Percentiles rank a stretch among this genome's conserved stretches.
phyloP scores from a whole-genome alignment of 176 grass and related monocot species.

The Rhynchospora breviuscula region DNA sequence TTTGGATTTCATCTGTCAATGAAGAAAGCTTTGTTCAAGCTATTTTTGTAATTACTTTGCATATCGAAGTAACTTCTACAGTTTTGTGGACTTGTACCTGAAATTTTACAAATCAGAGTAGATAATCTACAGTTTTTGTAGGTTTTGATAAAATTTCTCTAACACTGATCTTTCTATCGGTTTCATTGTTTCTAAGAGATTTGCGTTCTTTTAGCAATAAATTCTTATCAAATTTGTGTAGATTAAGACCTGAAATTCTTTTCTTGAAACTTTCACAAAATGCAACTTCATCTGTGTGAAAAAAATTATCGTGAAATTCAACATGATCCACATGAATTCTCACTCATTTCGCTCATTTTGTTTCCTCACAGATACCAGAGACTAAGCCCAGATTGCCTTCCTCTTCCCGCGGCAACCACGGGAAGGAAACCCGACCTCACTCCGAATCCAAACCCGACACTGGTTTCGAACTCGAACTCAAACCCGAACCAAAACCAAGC shows the following conservation, averaged over 20 bases:
- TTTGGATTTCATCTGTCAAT: not conserved
- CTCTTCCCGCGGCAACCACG: constrained; percentile 22
- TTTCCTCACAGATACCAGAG: constrained; percentile 49
- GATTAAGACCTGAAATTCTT: constrained; percentile 3
- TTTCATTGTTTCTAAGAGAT: not conserved
- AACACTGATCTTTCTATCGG: not conserved
- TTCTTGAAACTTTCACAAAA: constrained; percentile 13
- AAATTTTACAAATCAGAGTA: not conserved
- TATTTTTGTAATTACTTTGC: not conserved
- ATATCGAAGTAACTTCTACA: not conserved
- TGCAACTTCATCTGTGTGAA: constrained; percentile 3
- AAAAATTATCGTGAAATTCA: constrained; percentile 29
- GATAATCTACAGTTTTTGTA: not conserved
- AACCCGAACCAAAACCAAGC: constrained; percentile 28
- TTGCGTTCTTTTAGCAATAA: not conserved
- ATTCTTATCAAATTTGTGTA: not conserved
- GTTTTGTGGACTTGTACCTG: not conserved
- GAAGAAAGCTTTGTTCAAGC: not conserved
- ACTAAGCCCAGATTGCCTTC: constrained; percentile 44
- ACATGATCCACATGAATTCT: constrained; percentile 21
- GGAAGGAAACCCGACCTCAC: constrained; percentile 7
- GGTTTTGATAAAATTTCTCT: not conserved
- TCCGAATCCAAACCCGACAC: constrained; percentile 18
- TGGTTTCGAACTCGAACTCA: constrained; percentile 7
- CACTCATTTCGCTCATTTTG: not conserved